Conservation (phyloP, 2,329 filamentous ascomycete genomes). For the Colletotrichum trifolii region DNA sequence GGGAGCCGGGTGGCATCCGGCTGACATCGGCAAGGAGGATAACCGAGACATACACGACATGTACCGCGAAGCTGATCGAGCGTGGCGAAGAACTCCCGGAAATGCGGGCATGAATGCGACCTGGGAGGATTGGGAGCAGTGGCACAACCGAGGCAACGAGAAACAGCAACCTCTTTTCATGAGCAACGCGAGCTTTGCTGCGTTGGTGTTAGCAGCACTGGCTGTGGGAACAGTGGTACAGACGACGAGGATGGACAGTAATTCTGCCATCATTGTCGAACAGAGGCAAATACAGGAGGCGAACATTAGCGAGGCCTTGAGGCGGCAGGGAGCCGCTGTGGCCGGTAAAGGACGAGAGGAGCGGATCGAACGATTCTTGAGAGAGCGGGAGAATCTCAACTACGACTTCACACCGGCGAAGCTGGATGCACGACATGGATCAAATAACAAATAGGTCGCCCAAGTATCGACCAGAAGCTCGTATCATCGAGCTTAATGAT, state of each 20-base stretch:
- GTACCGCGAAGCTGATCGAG: slow-evolving; percentile 53
- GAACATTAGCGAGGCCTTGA: slow-evolving; percentile 71
- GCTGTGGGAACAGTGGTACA: slow-evolving; percentile 79
- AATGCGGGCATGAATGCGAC: slow-evolving; percentile 80
- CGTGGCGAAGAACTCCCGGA: slow-evolving; percentile 61
- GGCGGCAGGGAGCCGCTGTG: slow-evolving; percentile 62
- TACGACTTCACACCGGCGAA: slow-evolving; percentile 46
- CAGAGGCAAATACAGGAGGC: slow-evolving; percentile 74
- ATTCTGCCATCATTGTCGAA: slow-evolving; percentile 72
- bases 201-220: slow-evolving; percentile 73
- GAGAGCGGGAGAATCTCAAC: slow-evolving; percentile 69
- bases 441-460: slow-evolving; percentile 15
- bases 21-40: slow-evolving; percentile 65
- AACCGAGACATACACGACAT: slow-evolving; percentile 45
- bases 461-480: background rate
- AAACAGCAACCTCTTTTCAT: slow-evolving; percentile 71
- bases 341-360: slow-evolving; percentile 67
- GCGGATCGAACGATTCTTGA: slow-evolving; percentile 81
- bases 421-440: slow-evolving; percentile 14
- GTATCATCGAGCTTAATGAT: slow-evolving; percentile 20
- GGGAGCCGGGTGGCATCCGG: slow-evolving; percentile 78
- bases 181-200: slow-evolving; percentile 82
- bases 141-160: slow-evolving; percentile 65
- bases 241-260: slow-evolving; percentile 73
- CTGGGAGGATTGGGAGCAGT: slow-evolving; percentile 97